A percentile compares a stretch with the other conserved stretches of the same genome.
Evolutionary conservation across 257 asterid species (phyloP).

Genomic region (Cordia subcordata): DNA sequence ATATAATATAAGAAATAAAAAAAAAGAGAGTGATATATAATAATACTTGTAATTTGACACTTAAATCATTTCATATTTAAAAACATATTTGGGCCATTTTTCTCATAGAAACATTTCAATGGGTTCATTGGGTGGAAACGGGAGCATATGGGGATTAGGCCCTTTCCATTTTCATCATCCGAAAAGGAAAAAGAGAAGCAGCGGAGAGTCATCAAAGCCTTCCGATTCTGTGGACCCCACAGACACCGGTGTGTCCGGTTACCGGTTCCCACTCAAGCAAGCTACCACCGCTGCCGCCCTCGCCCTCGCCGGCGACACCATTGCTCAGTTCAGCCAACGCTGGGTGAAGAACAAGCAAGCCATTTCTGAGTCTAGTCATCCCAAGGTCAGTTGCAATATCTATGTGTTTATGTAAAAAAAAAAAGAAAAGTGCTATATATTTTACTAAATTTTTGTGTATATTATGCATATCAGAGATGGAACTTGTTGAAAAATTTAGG

Average conservation of each 20-base stretch:
- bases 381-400: constrained; percentile 34
- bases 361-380: constrained; percentile 21
- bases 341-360: constrained; percentile 38
- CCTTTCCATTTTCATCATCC: constrained; percentile 17
- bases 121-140: constrained; percentile 37
- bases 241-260: constrained; percentile 22
- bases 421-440: too few species aligned
- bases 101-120: too few species aligned
- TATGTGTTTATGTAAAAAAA: too few species aligned
- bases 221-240: constrained; percentile 22
- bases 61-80: too few species aligned
- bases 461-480: too few species aligned
- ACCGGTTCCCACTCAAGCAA: constrained; percentile 54
- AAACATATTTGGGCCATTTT: too few species aligned
- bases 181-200: constrained; percentile 12
- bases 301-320: constrained; percentile 73
- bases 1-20: too few species aligned
- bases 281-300: constrained; percentile 59
- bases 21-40: too few species aligned
- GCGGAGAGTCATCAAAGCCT: constrained; percentile 15
- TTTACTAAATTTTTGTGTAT: too few species aligned
- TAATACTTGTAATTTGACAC: too few species aligned
- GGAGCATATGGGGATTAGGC: constrained; percentile 28
- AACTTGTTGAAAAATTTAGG: too few species aligned
- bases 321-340: constrained; percentile 62